Evolutionary conservation across 192 early-diverging fungal species (phyloP), one percentile per base, ranked within the genome.

Genomic region (Coemansia sp.): DNA sequence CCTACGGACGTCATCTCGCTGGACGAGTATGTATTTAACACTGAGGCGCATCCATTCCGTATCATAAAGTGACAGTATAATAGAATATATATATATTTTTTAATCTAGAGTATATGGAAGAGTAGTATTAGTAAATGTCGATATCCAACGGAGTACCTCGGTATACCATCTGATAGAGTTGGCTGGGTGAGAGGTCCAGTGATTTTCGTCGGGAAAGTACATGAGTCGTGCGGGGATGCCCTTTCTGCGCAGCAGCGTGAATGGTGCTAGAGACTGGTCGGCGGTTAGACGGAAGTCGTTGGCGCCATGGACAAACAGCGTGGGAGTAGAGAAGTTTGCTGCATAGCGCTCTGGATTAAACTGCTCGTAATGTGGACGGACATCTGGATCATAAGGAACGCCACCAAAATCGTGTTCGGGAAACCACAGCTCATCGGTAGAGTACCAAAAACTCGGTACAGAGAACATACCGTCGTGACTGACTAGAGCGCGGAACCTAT

Each of bases 1-100:
- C 77, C 89, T 17, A 76, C 85, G 33, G 76, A 89, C 66, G 60
- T 86, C 7, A 69, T 95, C 38, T 77, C 91, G 9, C 79, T 96
- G 40, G 90, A 93, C 63, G 73, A 92, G 75, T 96, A 88, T 82
- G 94, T 98, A 4, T 89, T 97, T 67, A 99, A 94, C 70, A 99
- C 97, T 3, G 97, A 97, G 76, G 96, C 94, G 23, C 97, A 97
- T 80, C 94, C 94, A 49, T 67, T 98, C 28, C 70, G 74, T 46
- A 79, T 85, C 26, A 73, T 66, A n/a, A 70, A 68, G 10, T 33
- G 30, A 3, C 16, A 33, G 17, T 58, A 33, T 1, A 37, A 60
- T 60, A 37, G 17, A 60, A 6, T 38, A n/a, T 26, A 26, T 26
- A 26, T 26, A 26, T 26, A 26, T 26, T 19, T 8, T 38, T 60